Evolutionary conservation across 148 eudicot genomes (phyloP).

Genomic region (Gaultheria prostrata): DNA sequence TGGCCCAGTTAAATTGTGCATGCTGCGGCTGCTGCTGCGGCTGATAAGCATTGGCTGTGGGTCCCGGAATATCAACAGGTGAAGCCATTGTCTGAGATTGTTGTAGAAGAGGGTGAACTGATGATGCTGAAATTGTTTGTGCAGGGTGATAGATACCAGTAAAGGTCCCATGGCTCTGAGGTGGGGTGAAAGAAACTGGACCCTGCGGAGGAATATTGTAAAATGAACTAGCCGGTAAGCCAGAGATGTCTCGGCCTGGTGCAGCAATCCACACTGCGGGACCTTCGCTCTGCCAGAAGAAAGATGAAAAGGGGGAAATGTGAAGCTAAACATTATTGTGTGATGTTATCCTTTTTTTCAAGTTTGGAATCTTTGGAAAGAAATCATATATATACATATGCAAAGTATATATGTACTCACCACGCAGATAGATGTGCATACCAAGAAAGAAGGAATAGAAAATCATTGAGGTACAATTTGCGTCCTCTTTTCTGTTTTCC

Average conservation of each 20-base stretch:
- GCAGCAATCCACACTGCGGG: conserved; percentile 66
- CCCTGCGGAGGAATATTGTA: conserved; percentile 72
- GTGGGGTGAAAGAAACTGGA: conserved; percentile 57
- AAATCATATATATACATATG: background rate
- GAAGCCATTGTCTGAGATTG: conserved; percentile 75
- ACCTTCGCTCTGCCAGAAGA: conserved; percentile 64
- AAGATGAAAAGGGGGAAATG: conserved; percentile 11
- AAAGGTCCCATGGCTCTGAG: conserved; percentile 62
- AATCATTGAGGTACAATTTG: background rate
- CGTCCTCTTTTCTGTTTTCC: background rate
- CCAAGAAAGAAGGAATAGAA: background rate
- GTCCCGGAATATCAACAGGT: conserved; percentile 54
- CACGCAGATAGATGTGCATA: background rate
- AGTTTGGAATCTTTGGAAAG: background rate
- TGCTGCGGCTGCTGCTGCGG: conserved; percentile 80
- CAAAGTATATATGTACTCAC: no score
- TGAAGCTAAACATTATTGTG: background rate
- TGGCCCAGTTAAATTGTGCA: conserved; percentile 75
- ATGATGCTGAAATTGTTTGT: conserved; percentile 52
- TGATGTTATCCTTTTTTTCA: background rate
- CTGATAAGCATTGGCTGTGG: conserved; percentile 55
- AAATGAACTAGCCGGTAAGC: conserved; percentile 59
- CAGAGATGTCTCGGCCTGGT: conserved; percentile 66
- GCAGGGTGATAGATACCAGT: conserved; percentile 63
- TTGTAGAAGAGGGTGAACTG: conserved; percentile 67